Base-by-base conservation (phyloP, 495 filamentous ascomycete species). In the Penicillium antarcticum region DNA sequence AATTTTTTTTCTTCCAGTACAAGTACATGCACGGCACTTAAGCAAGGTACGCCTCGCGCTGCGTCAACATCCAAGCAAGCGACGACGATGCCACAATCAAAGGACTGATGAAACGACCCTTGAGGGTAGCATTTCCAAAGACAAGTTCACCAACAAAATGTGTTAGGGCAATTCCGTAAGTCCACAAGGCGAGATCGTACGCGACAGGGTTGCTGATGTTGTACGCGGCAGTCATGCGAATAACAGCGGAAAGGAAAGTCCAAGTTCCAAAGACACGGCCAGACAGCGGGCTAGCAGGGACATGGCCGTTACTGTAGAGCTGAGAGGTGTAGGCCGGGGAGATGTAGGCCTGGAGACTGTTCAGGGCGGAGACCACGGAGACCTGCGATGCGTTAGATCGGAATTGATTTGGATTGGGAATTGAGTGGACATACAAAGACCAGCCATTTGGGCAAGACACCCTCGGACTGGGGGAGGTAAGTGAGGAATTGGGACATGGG, bases 261-360 rank as follows among this genome's bases (percentile, higher is more conserved):
- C 91, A 99, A 50, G 90, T 95, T 36, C 90, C 95, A 65, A 97
- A 97, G 9, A 88, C 81, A 45, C 94, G 87, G 5, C 87, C 83
- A 19, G 86, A 86, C 32, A 97, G 82, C 4, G 85, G 76, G 31
- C 67, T 71, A 10, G 69, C 79, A 66, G 53, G 71, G 45, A 68
- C 68, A 59, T 55, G 73, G 61, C 74, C 69, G 46, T 76, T 76
- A 29, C 75, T 72, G 65, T 96, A 97, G 59, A 97, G 80, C 58
- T 87, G 84, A 2, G 79, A 78, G 9, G 90, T 89, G 69, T 86
- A 90, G 61, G 78, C 67, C 8, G 87, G 69, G 4, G 89, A 92
- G 16, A 66, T 44, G 73, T 91, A 94, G 64, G 87, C 80, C 72
- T 96, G 92, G 57, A 92, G 55, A 18, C 80, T 84, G 77, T 97